These are phyloP conservation scores for Metschnikowia cerradonensis DNA, from an alignment of 805 yeast genomes.

Conservation along the genomic window DNA sequence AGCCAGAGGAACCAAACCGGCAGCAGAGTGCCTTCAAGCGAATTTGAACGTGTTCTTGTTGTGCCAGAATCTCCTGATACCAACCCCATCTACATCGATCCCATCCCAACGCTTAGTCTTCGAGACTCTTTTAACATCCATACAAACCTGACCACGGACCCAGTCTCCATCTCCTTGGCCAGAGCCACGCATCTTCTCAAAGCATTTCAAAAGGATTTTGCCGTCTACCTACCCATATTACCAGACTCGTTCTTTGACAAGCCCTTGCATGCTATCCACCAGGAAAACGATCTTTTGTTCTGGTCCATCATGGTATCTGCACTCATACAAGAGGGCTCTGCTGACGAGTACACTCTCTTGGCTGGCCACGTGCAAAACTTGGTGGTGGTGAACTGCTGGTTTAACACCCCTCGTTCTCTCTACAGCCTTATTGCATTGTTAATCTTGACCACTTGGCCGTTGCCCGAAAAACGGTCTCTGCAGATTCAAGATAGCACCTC, in stretches of 20 bases:
- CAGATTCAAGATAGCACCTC: conserved; percentile 30
- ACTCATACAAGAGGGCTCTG: conserved; percentile 21
- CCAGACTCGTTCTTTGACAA: conserved; percentile 13
- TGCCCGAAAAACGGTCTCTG: conserved; percentile 26
- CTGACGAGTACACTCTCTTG: conserved; percentile 22
- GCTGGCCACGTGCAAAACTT: conserved; percentile 32
- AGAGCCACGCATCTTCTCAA: conserved; percentile 12
- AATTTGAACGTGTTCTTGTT: conserved; percentile 3
- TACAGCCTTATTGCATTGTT: conserved; percentile 36
- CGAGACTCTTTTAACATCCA: conserved; percentile 14
- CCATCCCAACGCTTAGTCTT: conserved; percentile 15
- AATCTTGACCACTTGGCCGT: conserved; percentile 44
- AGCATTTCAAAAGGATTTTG: conserved; percentile 8
- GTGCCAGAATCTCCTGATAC: conserved; percentile 1
- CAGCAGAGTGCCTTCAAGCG: background rate
- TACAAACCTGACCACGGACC: conserved; percentile 10
- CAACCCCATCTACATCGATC: conserved; percentile 13
- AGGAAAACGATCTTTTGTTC: conserved; percentile 35
- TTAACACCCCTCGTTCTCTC: conserved; percentile 42
- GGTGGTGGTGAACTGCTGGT: conserved; percentile 42
- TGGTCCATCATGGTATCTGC: conserved; percentile 40
- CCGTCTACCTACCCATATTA: conserved; percentile 14
- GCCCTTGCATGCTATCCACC: conserved; percentile 14
- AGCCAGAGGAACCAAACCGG: background rate
- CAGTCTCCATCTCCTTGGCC: conserved; percentile 9